phyloP scores from a whole-genome alignment of 257 asterid genomes.

The Pogostemon cablin region DNA sequence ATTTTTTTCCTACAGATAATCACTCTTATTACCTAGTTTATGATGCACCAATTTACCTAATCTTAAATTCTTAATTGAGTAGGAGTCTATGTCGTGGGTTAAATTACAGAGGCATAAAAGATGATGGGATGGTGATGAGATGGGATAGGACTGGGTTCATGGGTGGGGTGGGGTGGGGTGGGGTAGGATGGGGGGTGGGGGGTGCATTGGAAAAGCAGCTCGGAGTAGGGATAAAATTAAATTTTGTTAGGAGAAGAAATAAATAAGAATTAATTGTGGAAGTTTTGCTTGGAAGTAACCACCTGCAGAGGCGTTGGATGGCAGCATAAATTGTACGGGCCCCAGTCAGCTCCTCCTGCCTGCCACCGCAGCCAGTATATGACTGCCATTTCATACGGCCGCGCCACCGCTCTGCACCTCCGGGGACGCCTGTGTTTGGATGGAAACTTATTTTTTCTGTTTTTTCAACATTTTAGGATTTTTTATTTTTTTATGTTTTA shows the following conservation, averaged over 20 bases:
- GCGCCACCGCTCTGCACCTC: slow-evolving; percentile 35
- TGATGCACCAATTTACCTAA: background rate
- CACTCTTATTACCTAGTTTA: background rate
- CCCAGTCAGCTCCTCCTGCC: slow-evolving; percentile 36
- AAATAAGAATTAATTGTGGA: slow-evolving; percentile 33
- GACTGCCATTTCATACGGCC: slow-evolving; percentile 27
- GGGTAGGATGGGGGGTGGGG: background rate
- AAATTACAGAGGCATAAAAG: slow-evolving; percentile 31
- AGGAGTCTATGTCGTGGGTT: slow-evolving; percentile 34
- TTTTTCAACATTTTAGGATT: background rate
- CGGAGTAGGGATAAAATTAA: slow-evolving; percentile 37
- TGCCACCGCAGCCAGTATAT: slow-evolving; percentile 28
- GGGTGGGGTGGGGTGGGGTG: background rate
- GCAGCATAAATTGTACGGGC: slow-evolving; percentile 31
- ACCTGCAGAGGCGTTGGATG: slow-evolving; percentile 28
- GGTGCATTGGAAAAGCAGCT: slow-evolving; percentile 19
- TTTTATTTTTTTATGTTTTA: background rate
- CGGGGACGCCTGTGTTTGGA: background rate
- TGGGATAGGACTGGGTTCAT: slow-evolving; percentile 14
- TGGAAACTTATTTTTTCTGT: background rate
- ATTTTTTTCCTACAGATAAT: background rate
- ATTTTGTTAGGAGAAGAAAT: slow-evolving; percentile 42
- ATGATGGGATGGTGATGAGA: slow-evolving; percentile 54
- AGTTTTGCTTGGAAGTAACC: slow-evolving; percentile 39
- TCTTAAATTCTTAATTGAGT: background rate